phyloP scores from a whole-genome alignment of 2,329 filamentous ascomycete genomes.

The Nigrospora sphaerica region DNA sequence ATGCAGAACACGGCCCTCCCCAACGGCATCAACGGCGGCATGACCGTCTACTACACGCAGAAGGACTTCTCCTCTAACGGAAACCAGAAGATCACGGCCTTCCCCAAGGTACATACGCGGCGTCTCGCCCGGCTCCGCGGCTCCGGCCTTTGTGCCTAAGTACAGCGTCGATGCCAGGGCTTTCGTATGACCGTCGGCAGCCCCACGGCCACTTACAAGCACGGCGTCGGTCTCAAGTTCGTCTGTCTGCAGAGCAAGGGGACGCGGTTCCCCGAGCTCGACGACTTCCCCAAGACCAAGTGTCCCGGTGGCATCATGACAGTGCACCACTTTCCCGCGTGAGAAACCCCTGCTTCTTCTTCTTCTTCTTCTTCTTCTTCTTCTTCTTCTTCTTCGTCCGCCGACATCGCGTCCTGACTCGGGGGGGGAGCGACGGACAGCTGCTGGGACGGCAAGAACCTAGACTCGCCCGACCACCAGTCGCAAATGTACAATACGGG shows the following conservation, averaged over 20 bases:
- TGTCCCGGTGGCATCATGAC: constrained; percentile 35
- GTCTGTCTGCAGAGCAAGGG: constrained; percentile 30
- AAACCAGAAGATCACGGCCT: constrained; percentile 33
- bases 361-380: background rate
- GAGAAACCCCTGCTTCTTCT: constrained; percentile 4
- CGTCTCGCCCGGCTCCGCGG: no score
- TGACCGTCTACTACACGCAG: constrained; percentile 23
- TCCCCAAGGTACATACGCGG: constrained; percentile 25
- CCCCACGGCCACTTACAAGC: constrained; percentile 21
- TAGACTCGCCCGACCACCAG: constrained; percentile 47
- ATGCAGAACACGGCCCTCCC: constrained; percentile 21
- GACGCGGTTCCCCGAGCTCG: constrained; percentile 31
- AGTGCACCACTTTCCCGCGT: constrained; percentile 31
- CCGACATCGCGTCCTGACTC: background rate
- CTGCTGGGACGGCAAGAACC: constrained; percentile 55
- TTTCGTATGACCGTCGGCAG: constrained; percentile 37
- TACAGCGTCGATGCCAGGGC: constrained; percentile 17
- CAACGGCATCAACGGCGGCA: constrained; percentile 18
- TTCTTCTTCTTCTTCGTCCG: background rate
- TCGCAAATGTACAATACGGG: constrained; percentile 41
- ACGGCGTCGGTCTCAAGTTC: constrained; percentile 29
- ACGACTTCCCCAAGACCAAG: constrained; percentile 28
- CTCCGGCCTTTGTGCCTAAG: background rate
- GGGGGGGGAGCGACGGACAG: constrained; percentile 1
- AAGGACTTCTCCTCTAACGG: constrained; percentile 21